Evolutionary conservation across 2,329 filamentous ascomycete genomes (phyloP).

Genomic region (Trichoderma sp.): DNA sequence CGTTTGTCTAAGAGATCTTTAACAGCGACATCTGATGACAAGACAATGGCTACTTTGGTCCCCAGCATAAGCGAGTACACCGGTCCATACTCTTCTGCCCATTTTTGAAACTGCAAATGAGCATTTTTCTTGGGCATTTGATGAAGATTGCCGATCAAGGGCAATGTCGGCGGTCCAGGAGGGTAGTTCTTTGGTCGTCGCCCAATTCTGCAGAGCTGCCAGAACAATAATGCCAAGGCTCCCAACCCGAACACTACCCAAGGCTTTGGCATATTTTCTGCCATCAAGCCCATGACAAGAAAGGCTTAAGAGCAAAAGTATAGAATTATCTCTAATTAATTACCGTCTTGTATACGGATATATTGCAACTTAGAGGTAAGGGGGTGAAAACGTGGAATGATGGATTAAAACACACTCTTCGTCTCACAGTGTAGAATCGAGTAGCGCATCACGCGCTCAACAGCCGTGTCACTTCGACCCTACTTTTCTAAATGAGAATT

Average conservation of each 20-base stretch:
- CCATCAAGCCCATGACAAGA: neutral
- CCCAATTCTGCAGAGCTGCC: neutral
- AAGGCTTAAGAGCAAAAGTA: neutral
- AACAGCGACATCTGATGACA: conserved; percentile 47
- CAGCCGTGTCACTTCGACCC: neutral
- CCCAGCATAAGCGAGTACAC: conserved; percentile 55
- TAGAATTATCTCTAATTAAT: neutral
- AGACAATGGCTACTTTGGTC: conserved; percentile 48
- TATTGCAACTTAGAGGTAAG: neutral
- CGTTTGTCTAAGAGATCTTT: conserved; percentile 55
- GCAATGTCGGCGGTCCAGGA: conserved; percentile 7
- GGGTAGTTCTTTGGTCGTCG: conserved; percentile 5
- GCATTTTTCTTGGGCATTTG: conserved; percentile 1
- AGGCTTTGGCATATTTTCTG: neutral
- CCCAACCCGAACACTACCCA: neutral
- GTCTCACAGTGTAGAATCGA: neutral
- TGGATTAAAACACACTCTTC: neutral
- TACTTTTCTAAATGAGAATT: neutral
- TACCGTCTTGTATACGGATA: neutral
- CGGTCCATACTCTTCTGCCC: conserved; percentile 54
- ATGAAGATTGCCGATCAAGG: conserved; percentile 8
- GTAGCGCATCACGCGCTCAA: neutral
- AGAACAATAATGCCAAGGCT: neutral
- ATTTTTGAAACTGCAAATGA: conserved; percentile 39
- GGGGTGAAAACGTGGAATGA: neutral